Percentiles rank a stretch among this genome's conserved stretches.
These are phyloP conservation scores for Periglandula ipomoeae DNA, from an alignment of 2,329 filamentous ascomycete genomes.

Conservation along the genomic window DNA sequence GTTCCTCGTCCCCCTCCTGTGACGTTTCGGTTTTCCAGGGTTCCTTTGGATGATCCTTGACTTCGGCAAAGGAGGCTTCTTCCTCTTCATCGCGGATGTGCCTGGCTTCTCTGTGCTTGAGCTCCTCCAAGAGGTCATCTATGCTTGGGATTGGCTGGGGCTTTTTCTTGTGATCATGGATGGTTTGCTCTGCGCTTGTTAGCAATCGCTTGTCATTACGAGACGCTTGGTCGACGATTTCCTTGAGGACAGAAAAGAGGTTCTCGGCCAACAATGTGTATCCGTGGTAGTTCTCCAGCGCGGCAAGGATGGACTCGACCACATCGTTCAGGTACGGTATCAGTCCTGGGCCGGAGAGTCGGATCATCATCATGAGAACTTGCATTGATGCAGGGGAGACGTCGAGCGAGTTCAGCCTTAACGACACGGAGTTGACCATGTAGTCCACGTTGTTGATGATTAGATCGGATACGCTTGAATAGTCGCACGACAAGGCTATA, in stretches of 20 bases:
- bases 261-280: constrained; percentile 80
- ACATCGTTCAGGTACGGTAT: constrained; percentile 89
- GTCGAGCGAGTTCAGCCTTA: constrained; percentile 86
- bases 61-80: constrained; percentile 11
- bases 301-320: constrained; percentile 81
- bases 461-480: constrained; percentile 63
- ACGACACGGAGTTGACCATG: constrained; percentile 82
- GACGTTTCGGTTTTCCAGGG: constrained; percentile 28
- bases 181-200: constrained; percentile 26
- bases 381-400: constrained; percentile 85
- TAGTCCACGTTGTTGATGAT: constrained; percentile 93
- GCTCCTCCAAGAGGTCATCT: constrained; percentile 41
- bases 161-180: constrained; percentile 34
- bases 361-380: constrained; percentile 90
- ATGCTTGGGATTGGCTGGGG: constrained; percentile 26
- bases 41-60: constrained; percentile 20
- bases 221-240: constrained; percentile 74
- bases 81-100: constrained; percentile 27
- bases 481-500: constrained; percentile 67
- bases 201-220: constrained; percentile 44
- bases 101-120: constrained; percentile 45
- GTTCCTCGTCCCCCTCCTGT: constrained; percentile 24
- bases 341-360: constrained; percentile 69
- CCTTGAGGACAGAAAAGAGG: constrained; percentile 72
- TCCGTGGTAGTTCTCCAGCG: constrained; percentile 90